These are phyloP conservation scores for Coniochaeta sp. DNA, from an alignment of 2,329 filamentous ascomycete genomes.

Conservation along the genomic window DNA sequence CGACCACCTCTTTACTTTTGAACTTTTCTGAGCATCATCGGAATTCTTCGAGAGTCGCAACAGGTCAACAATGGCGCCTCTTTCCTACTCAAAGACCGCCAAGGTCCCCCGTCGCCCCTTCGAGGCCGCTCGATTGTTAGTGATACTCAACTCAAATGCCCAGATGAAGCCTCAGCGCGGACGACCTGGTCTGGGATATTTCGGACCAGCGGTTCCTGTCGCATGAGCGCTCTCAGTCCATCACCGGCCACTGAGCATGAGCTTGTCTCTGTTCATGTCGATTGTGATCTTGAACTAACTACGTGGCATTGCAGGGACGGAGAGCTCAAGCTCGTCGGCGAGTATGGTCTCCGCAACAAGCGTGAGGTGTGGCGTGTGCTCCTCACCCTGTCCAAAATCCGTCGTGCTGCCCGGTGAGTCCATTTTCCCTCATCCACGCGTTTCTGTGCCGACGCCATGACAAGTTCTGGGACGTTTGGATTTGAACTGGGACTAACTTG, in stretches of 20 bases:
- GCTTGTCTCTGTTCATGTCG: slow-evolving; percentile 98
- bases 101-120: slow-evolving; percentile 94
- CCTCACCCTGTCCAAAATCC: slow-evolving; percentile 99
- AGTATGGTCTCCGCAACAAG: slow-evolving; percentile 99
- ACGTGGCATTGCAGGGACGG: slow-evolving; percentile 68
- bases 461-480: not conserved
- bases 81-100: slow-evolving; percentile 98
- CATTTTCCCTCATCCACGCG: not conserved
- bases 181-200: not conserved
- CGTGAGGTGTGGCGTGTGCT: slow-evolving; percentile 99
- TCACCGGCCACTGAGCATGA: slow-evolving; percentile 93
- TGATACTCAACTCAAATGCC: slow-evolving; percentile 32
- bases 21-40: slow-evolving; percentile 1
- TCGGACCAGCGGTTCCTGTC: not conserved
- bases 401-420: slow-evolving; percentile 97
- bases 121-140: slow-evolving; percentile 99
- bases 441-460: not conserved
- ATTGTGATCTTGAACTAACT: slow-evolving; percentile 68
- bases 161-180: slow-evolving; percentile 67
- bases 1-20: not conserved
- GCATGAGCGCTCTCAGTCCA: slow-evolving; percentile 2
- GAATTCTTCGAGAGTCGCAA: slow-evolving; percentile 9
- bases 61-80: slow-evolving; percentile 33
- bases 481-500: slow-evolving; percentile 5
- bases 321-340: slow-evolving; percentile 98